phyloP scores from a whole-genome alignment of 805 yeast genomes.

The Komagataella pseudopastoris region DNA sequence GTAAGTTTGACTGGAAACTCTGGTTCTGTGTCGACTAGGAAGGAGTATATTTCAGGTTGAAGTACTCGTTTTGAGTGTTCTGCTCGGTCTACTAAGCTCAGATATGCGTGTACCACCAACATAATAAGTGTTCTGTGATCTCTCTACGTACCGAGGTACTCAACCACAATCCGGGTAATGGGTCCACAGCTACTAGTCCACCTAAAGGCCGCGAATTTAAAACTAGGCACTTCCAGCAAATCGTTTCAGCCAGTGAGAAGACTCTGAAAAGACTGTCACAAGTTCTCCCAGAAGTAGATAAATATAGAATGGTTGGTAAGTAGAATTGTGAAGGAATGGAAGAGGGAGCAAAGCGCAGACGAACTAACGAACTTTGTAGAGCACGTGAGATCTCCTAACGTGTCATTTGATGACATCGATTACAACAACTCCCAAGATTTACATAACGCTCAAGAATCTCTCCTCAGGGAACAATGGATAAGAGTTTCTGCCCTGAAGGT shows the following conservation, averaged over 20 bases:
- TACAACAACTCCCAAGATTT: constrained; percentile 52
- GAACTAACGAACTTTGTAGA: neutral
- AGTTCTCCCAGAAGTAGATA: neutral
- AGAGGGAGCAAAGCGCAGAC: neutral
- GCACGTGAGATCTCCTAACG: constrained; percentile 37
- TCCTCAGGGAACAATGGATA: constrained; percentile 72
- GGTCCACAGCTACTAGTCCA: neutral
- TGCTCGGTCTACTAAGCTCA: neutral
- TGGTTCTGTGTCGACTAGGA: neutral
- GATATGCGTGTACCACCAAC: neutral
- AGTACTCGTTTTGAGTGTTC: neutral
- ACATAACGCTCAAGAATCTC: constrained; percentile 60
- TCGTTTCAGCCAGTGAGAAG: neutral
- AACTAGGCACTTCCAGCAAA: neutral
- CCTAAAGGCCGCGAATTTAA: neutral
- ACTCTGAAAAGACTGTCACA: constrained; percentile 13
- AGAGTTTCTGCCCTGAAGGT: constrained; percentile 53
- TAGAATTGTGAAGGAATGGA: neutral
- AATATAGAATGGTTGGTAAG: constrained; percentile 1
- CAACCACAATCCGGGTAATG: neutral
- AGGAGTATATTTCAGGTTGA: neutral
- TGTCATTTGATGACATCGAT: constrained; percentile 75
- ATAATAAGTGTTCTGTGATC: neutral
- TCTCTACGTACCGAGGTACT: too few species aligned
- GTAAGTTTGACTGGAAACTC: neutral